phyloP scores from a whole-genome alignment of 2,329 filamentous ascomycete species.

The Boeremia exigua region DNA sequence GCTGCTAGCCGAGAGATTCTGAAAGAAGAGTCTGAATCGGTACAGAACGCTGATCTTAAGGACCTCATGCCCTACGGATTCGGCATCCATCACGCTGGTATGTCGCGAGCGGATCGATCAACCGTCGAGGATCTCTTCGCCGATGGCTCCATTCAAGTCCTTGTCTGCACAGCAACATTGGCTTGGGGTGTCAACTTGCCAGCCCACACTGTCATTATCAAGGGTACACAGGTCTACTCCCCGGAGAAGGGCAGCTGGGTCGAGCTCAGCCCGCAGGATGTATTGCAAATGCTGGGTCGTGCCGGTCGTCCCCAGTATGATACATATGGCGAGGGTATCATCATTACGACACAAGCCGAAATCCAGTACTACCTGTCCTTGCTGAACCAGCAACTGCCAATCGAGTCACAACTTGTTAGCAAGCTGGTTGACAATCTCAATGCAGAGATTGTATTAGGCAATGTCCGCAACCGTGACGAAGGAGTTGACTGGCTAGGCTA shows the following conservation, averaged over 20 bases:
- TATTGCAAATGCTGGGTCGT: constrained; percentile 97
- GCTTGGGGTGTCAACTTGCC: constrained; percentile 99
- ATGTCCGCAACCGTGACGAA: constrained; percentile 88
- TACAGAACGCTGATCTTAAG: constrained; percentile 87
- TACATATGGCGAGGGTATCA: constrained; percentile 97
- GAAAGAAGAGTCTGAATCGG: constrained; percentile 80
- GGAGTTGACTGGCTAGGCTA: constrained; percentile 99
- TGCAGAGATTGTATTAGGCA: constrained; percentile 93
- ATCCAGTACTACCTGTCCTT: constrained; percentile 97
- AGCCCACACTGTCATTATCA: constrained; percentile 98
- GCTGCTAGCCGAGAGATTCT: constrained; percentile 89
- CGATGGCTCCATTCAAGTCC: constrained; percentile 88
- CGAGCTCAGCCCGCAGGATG: constrained; percentile 94
- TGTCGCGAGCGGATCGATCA: constrained; percentile 92
- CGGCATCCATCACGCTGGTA: constrained; percentile 97
- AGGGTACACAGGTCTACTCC: constrained; percentile 97
- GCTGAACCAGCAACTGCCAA: constrained; percentile 95
- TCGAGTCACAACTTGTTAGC: constrained; percentile 94
- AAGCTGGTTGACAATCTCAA: constrained; percentile 95
- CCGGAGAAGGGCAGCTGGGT: constrained; percentile 99
- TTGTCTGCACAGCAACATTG: constrained; percentile 96
- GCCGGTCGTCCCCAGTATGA: constrained; percentile 96
- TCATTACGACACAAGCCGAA: constrained; percentile 93
- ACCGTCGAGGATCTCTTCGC: constrained; percentile 95
- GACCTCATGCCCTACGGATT: constrained; percentile 95